phyloP scores from a whole-genome alignment of 2,329 filamentous ascomycete species.

The Pseudogymnoascus destructans region DNA sequence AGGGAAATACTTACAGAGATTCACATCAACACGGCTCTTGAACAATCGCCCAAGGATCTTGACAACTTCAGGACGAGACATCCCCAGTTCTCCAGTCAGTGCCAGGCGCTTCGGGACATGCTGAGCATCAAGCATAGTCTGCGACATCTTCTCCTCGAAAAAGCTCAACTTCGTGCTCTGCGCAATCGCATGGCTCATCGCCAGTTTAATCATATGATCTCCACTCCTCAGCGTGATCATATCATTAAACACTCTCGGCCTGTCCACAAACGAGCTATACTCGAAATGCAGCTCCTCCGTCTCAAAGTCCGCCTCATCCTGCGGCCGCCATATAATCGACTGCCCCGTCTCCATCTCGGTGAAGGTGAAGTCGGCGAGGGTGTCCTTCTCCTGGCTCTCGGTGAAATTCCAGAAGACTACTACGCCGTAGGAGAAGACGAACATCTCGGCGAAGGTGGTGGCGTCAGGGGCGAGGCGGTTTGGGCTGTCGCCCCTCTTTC shows the following conservation, averaged over 20 bases:
- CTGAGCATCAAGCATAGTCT: conserved; percentile 87
- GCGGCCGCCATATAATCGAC: conserved; percentile 62
- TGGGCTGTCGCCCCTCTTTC: conserved; percentile 36
- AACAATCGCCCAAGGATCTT: conserved; percentile 84
- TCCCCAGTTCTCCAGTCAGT: conserved; percentile 76
- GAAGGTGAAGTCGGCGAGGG: conserved; percentile 88
- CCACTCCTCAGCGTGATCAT: conserved; percentile 94
- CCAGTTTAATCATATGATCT: conserved; percentile 98
- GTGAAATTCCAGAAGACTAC: conserved; percentile 99
- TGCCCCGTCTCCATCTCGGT: conserved; percentile 52
- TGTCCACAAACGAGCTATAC: conserved; percentile 74
- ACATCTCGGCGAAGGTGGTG: conserved; percentile 83
- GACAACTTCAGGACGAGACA: conserved; percentile 85
- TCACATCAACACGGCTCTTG: conserved; percentile 90
- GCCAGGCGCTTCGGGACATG: conserved; percentile 82
- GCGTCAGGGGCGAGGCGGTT: conserved; percentile 55
- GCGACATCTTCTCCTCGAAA: conserved; percentile 91
- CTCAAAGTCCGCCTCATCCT: conserved; percentile 85
- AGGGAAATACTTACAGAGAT: conserved; percentile 60
- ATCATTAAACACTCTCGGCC: conserved; percentile 92
- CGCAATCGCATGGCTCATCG: conserved; percentile 92
- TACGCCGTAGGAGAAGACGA: conserved; percentile 92
- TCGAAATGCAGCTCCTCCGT: conserved; percentile 98
- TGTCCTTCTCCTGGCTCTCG: conserved; percentile 89
- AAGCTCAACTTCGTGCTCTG: conserved; percentile 94